Conservation (phyloP, 2,329 filamentous ascomycete species). For the Phialemonium atrogriseum region DNA sequence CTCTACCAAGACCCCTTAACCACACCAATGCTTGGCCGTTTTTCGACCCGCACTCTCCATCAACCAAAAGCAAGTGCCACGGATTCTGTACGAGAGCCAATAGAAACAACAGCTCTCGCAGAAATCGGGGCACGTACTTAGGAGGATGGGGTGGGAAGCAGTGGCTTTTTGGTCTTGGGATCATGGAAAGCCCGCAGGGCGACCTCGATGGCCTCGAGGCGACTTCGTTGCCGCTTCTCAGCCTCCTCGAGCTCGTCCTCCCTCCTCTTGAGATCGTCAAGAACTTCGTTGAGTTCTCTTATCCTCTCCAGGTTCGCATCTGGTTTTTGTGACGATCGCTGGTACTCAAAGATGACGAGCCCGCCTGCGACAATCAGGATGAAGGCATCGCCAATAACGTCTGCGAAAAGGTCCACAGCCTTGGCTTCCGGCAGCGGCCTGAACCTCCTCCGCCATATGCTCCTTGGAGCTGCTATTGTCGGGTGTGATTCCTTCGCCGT, state of each 20-base stretch:
- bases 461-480: constrained; percentile 23
- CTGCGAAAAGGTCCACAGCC: constrained; percentile 59
- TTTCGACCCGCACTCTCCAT: no score
- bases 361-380: constrained; percentile 50
- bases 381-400: constrained; percentile 56
- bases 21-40: no score
- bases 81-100: no score
- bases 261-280: constrained; percentile 40
- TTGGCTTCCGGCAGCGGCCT: constrained; percentile 55
- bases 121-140: no score
- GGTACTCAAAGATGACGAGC: constrained; percentile 55
- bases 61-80: no score
- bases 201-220: constrained; percentile 46
- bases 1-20: no score
- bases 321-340: constrained; percentile 50
- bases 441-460: constrained; percentile 55
- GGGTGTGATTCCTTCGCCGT: constrained; percentile 32
- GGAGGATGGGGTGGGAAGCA: constrained; percentile 32
- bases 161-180: constrained; percentile 47
- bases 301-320: constrained; percentile 48
- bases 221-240: constrained; percentile 32
- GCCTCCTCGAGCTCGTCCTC: constrained; percentile 43
- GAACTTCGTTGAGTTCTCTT: constrained; percentile 35
- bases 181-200: constrained; percentile 43
- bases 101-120: no score